Base-by-base conservation (phyloP, 805 yeast genomes). In the Candida endomychidarum region DNA sequence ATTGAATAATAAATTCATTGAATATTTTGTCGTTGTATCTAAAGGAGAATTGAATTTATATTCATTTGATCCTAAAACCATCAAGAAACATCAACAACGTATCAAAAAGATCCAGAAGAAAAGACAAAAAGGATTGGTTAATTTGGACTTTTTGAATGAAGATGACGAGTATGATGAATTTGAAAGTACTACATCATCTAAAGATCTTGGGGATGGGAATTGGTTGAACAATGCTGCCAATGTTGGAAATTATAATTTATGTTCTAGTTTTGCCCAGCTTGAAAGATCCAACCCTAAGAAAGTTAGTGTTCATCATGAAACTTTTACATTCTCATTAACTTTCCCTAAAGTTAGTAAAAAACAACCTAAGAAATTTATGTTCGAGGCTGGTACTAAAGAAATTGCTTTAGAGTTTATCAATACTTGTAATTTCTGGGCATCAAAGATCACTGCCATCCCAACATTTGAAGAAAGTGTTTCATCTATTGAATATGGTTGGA, bases 391-490 rank as follows among this genome's bases (percentile, higher is more conserved):
- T 8, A 78, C 86, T 10, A 56, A 66, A 17, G 85, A 81, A 49
- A 76, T 77, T 43, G 93, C 96, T 0, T 62, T 65, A 30, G 84
- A 80, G 53, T 86, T 77, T 59, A 78, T 85, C 12, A 77, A 82
- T 49, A 79, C 91, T 4, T 81, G 93, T 61, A 89, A 88, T 59
- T 89, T 86, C 57, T 89, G 96, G 96, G 86, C 95, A 2, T 86
- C 91, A 2, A 75, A 93, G 48, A 75, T 85, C 25, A 83, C 95
- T 5, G 83, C 89, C 11, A 81, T 86, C 15, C 96, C 96, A 3
- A 72, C 80, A 0, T 56, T 60, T 43, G 85, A 81, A 52, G 83
- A 80, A 40, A 80, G 83, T 46, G 71, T 86, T 22, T 80, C 88
- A 2, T 81, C 91, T 39, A 75, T 81, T 43, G 95, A 89, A 56